A percentile compares a stretch with the other conserved stretches of the same genome.
phyloP scores from a whole-genome alignment of 2,329 filamentous ascomycete species.

The Rutstroemia sp. region DNA sequence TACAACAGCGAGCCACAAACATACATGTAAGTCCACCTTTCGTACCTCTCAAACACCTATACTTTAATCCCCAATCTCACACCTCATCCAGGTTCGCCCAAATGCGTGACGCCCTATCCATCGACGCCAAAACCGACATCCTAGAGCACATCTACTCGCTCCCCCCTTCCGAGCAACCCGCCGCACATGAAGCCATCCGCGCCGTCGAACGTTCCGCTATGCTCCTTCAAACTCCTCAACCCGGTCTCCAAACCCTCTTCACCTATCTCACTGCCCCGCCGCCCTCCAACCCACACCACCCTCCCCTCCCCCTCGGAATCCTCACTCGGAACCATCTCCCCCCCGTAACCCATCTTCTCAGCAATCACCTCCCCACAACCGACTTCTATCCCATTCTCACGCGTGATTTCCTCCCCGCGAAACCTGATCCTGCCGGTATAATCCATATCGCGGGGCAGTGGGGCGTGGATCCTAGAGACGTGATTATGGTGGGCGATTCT shows the following conservation, averaged over 20 bases:
- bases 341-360: constrained; percentile 67
- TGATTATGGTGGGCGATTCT: constrained; percentile 54
- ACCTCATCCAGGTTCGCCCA: constrained; percentile 75
- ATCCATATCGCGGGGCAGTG: constrained; percentile 75
- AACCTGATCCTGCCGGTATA: constrained; percentile 83
- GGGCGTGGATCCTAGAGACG: constrained; percentile 37
- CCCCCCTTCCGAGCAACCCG: constrained; percentile 50
- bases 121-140: constrained; percentile 70
- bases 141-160: constrained; percentile 79
- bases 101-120: constrained; percentile 72
- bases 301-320: constrained; percentile 65
- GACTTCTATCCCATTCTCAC: constrained; percentile 76
- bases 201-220: constrained; percentile 77
- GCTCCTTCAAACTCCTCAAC: constrained; percentile 71
- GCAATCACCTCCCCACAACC: constrained; percentile 62
- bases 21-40: constrained; percentile 2
- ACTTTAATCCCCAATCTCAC: constrained; percentile 12
- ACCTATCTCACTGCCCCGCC: constrained; percentile 59
- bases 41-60: neutral
- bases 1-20: constrained; percentile 7
- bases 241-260: constrained; percentile 74
- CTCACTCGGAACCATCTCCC: constrained; percentile 91
- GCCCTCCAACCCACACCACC: constrained; percentile 17
- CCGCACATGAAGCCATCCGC: constrained; percentile 67
- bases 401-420: constrained; percentile 72